Evolutionary conservation across 441 rosid genomes (phyloP).

Genomic region (Hura crepitans): DNA sequence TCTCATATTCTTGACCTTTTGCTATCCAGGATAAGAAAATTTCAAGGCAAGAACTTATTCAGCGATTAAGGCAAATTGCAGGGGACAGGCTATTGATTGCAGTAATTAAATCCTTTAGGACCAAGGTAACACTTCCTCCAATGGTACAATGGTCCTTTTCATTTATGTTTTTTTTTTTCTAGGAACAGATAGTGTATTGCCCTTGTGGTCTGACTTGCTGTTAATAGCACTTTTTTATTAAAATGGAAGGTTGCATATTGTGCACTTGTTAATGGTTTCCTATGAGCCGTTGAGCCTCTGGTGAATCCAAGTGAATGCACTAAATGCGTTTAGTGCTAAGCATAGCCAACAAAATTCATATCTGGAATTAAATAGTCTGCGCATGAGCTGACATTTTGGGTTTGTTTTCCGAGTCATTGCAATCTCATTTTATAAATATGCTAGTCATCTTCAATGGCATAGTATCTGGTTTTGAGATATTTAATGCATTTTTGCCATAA

Average conservation of each 20-base stretch:
- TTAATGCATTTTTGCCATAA: neutral
- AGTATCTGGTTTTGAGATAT: neutral
- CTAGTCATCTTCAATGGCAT: neutral
- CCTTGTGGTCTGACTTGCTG: too few species aligned
- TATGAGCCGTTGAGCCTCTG: neutral
- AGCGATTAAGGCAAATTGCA: conserved; percentile 46
- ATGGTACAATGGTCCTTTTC: neutral
- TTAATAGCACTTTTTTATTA: neutral
- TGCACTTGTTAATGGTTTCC: neutral
- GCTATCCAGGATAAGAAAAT: conserved; percentile 54
- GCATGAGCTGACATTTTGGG: neutral
- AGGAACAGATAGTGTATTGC: too few species aligned
- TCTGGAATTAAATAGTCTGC: neutral
- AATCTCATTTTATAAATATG: neutral
- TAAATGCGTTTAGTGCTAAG: neutral
- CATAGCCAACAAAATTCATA: neutral
- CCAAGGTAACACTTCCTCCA: conserved; percentile 33
- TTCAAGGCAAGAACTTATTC: conserved; percentile 51
- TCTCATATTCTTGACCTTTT: conserved; percentile 10
- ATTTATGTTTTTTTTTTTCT: neutral
- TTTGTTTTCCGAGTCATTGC: neutral
- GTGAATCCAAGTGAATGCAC: neutral
- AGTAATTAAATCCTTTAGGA: conserved; percentile 52
- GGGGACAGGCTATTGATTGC: conserved; percentile 71
- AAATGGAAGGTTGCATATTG: neutral